Evolutionary conservation across 176 grass and related monocot genomes (phyloP), one percentile per base, ranked within the genome.

Genomic region (Otatea glauca): DNA sequence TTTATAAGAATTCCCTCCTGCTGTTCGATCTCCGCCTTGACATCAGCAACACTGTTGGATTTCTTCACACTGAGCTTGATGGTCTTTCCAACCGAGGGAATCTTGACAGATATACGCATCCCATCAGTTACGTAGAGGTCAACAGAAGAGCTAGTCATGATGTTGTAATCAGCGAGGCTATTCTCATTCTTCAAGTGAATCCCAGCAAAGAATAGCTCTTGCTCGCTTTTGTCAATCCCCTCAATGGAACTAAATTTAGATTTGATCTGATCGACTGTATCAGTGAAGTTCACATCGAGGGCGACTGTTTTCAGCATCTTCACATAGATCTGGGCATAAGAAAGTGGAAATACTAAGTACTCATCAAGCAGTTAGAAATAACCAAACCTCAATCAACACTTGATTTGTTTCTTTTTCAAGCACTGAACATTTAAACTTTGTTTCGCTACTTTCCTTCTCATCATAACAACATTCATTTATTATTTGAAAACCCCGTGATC

Each of bases 121-220:
- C 58, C 79, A 83, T 86, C 88, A 17, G 73, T 83, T n/a, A 90
- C 58, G 68, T 78, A 82, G 49, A 90, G 78, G 4, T 82, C 72
- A 4, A 90, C 38, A 78, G 50, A 86, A 72, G 78, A 77, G 78
- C 86, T 86, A 45, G 78, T 20, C 56, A 55, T 54, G 65, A 82
- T 90, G 66, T 76, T 78, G 79, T 90, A 90, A 82, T 90, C 65
- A 78, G 58, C 29, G 53, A 86, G 78, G 29, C n/a, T 83, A 27
- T 72, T 45, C 39, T 86, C 59, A 45, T 83, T 78, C 79, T 83
- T 74, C 66, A 86, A 78, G 37, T 86, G 88, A 39, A 67, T 72
- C 76, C 84, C 88, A 72, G 37, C 47, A 78, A 90, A 90, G 70
- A 90, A 86, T 41, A 90, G 74, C 20, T 64, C 11, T 83, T 86